Evolutionary conservation across 495 filamentous ascomycete species (phyloP).

Genomic region (Pyrenopolyporus hunteri): DNA sequence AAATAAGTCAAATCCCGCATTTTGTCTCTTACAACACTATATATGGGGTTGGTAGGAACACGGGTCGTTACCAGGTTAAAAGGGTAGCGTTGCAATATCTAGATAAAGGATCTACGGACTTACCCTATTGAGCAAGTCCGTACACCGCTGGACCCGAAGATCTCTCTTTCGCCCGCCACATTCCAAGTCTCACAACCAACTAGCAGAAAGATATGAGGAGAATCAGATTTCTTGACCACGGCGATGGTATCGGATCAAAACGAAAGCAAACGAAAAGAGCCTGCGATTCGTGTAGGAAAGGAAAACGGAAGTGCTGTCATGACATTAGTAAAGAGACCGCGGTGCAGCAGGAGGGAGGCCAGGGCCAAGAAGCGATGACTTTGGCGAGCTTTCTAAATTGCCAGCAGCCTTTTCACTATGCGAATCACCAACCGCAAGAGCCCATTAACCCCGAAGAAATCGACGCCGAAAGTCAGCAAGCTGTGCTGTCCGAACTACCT

Average conservation of each 20-base stretch:
- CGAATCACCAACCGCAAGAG: not conserved
- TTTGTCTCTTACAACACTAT: not conserved
- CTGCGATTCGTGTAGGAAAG: slow-evolving; percentile 35
- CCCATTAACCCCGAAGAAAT: not conserved
- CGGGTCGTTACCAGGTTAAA: not conserved
- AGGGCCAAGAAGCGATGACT: not conserved
- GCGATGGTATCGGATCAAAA: slow-evolving; percentile 27
- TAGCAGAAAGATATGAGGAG: slow-evolving; percentile 22
- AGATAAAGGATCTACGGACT: slow-evolving; percentile 14
- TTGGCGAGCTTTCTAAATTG: not conserved
- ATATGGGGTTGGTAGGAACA: not conserved
- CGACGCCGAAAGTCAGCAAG: not conserved
- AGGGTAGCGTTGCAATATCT: not conserved
- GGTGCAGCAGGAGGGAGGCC: not conserved
- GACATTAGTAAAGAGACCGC: not conserved
- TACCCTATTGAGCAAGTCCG: slow-evolving; percentile 23
- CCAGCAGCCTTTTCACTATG: not conserved
- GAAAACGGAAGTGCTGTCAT: slow-evolving; percentile 31
- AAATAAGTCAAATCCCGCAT: not conserved
- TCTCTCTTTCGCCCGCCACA: not conserved
- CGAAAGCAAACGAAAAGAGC: slow-evolving; percentile 31
- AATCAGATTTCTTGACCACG: slow-evolving; percentile 32
- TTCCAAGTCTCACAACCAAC: not conserved
- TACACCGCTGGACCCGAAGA: slow-evolving; percentile 15
- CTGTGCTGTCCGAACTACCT: not conserved